Base-by-base conservation (phyloP, 139 green algal genomes). In the Monoraphidium neglectum region DNA sequence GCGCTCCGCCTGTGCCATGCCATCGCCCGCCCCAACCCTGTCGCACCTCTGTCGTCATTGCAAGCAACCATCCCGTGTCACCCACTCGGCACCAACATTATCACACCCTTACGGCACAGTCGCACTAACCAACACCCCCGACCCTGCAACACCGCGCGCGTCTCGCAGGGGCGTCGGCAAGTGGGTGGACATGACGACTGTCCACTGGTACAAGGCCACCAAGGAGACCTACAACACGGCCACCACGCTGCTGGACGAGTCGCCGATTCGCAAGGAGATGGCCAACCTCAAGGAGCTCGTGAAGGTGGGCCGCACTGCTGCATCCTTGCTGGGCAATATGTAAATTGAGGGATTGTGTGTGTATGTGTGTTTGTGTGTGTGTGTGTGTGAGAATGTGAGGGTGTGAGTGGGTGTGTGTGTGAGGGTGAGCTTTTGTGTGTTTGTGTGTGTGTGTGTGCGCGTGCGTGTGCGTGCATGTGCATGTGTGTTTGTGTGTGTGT, bases 161-260 rank as follows among this genome's bases (percentile, higher is more conserved):
- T 32, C 60, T 10, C 26, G 30, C 61, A 68, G 61, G 8, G 1
- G 28, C 33, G 28, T 32, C 36, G 30, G 37, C 65, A 54, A 56
- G 65, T 72, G 28, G 30, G n/a, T 28, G 16, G 16, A 51, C 23
- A 15, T 80, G 26, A 33, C 36, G 12, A 80, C 74, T 2, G 28
- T 80, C 2, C 74, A 80, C 65, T 80, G 74, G 75, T 80, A 80
- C 56, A 80, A 80, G 75, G 75, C 75, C 18, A 75, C 65, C 53
- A 70, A 61, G 56, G 75, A 80, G 56, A 70, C 75, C n/a, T 69
- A 70, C 66, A 80, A 80, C 66, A 80, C 75, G 16, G 53, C 75
- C 37, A 33, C 13, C 2, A 80, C 66, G 0, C 56, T 80, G 21
- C n/a, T 80, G 38, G 75, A 80, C 4, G 75, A 80, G 38, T 51